Percentiles rank a stretch among this genome's conserved stretches.
These are phyloP conservation scores for Microcera coccophila DNA, from an alignment of 2,329 filamentous ascomycete species.

Conservation along the genomic window DNA sequence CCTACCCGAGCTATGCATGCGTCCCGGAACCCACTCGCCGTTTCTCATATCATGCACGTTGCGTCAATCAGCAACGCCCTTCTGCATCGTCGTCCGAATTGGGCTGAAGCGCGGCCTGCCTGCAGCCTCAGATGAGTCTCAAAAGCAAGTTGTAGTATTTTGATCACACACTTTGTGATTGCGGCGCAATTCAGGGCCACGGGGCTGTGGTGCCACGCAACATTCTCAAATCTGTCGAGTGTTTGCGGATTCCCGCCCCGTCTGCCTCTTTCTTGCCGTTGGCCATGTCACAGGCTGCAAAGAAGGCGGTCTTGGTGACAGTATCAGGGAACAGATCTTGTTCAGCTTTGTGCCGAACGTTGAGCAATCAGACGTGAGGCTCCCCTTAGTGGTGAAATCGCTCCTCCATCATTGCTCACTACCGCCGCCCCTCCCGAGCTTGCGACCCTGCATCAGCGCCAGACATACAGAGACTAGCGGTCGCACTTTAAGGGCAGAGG, in stretches of 20 bases:
- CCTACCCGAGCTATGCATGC: background rate
- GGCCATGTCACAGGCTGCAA: no score
- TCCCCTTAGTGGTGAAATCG: background rate
- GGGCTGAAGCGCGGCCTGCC: conserved; percentile 9
- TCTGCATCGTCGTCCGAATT: conserved; percentile 22
- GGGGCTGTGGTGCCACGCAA: no score
- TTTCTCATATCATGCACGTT: conserved; percentile 10
- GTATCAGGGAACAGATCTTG: no score
- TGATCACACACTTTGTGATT: conserved; percentile 14
- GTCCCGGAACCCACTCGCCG: conserved; percentile 3
- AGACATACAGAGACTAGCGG: conserved; percentile 19
- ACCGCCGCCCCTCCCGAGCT: conserved; percentile 3
- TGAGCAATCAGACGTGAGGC: no score
- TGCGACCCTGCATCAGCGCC: conserved; percentile 7
- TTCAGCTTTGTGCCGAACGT: no score
- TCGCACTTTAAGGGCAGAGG: conserved; percentile 11
- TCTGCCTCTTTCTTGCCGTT: no score
- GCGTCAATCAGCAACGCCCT: conserved; percentile 10
- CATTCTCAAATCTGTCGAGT: no score
- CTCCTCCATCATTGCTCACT: background rate
- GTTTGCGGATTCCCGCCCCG: no score
- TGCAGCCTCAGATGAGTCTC: conserved; percentile 3
- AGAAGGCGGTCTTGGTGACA: no score
- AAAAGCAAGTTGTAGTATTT: conserved; percentile 15
- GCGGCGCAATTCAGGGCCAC: no score